Evolutionary conservation across 2,329 filamentous ascomycete species (phyloP).

Genomic region (Tympanopsis confertula): DNA sequence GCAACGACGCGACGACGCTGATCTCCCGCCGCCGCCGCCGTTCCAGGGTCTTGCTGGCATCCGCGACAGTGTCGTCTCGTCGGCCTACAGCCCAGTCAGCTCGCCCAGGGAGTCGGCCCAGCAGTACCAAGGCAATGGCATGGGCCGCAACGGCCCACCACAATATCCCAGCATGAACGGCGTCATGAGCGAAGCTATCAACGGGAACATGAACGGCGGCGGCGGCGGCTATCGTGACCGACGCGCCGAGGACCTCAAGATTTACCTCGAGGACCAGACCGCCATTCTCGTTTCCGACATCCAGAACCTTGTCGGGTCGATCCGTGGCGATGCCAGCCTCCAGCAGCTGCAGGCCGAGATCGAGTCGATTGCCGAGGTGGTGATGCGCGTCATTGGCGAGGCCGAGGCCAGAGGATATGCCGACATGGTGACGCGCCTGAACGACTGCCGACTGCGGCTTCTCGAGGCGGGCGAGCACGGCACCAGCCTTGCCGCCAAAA

Average conservation of each 20-base stretch:
- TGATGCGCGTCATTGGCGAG: slow-evolving; percentile 57
- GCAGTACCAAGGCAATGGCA: slow-evolving; percentile 17
- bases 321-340: slow-evolving; percentile 53
- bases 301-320: slow-evolving; percentile 65
- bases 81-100: slow-evolving; percentile 63
- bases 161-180: too few relatives aligned
- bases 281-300: slow-evolving; percentile 69
- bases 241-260: slow-evolving; percentile 43
- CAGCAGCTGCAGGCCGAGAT: slow-evolving; percentile 60
- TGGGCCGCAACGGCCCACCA: slow-evolving; percentile 14
- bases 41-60: slow-evolving; percentile 45
- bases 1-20: slow-evolving; percentile 23
- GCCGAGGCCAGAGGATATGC: slow-evolving; percentile 45
- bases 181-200: slow-evolving; percentile 9
- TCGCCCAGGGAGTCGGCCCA: slow-evolving; percentile 47
- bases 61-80: slow-evolving; percentile 56
- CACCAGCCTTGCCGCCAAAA: slow-evolving; percentile 40
- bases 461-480: slow-evolving; percentile 51
- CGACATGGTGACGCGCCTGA: slow-evolving; percentile 43
- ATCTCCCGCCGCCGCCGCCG: slow-evolving; percentile 36
- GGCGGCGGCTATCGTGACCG: slow-evolving; percentile 22
- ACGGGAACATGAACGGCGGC: slow-evolving; percentile 26
- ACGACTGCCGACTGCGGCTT: slow-evolving; percentile 53
- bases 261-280: slow-evolving; percentile 75
- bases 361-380: slow-evolving; percentile 56